Conservation (phyloP, 441 rosid genomes). For the Euphorbia celastroides region DNA sequence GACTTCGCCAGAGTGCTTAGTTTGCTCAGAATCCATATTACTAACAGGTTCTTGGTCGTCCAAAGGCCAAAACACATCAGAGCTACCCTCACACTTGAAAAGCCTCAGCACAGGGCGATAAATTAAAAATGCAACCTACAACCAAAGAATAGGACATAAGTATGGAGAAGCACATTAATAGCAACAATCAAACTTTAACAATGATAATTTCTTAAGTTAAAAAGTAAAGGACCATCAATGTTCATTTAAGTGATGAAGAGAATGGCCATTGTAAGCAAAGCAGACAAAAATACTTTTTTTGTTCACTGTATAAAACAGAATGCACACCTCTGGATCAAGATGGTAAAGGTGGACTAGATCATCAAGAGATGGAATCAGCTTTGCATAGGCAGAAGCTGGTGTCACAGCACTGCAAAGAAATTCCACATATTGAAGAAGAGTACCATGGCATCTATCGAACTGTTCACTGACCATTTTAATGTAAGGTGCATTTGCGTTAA, state of each 20-base stretch:
- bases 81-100: constrained; percentile 67
- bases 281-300: not conserved
- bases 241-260: not conserved
- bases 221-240: not conserved
- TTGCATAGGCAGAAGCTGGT: constrained; percentile 77
- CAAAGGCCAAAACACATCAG: constrained; percentile 90
- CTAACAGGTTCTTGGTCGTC: constrained; percentile 44
- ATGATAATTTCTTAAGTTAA: not conserved
- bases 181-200: not conserved
- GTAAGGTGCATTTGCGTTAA: constrained; percentile 91
- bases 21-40: constrained; percentile 43
- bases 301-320: constrained; percentile 13
- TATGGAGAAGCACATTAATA: not conserved
- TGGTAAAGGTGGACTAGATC: constrained; percentile 92
- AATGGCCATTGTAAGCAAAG: not conserved
- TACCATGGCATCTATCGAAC: constrained; percentile 98
- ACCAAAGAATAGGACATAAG: not conserved
- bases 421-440: constrained; percentile 99
- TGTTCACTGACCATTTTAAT: constrained; percentile 99
- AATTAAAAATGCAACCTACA: constrained; percentile 92
- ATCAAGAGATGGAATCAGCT: constrained; percentile 79
- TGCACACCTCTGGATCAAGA: constrained; percentile 92
- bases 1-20: constrained; percentile 37
- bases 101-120: constrained; percentile 99
- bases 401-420: constrained; percentile 85